These are phyloP conservation scores for Apiotrichum sp. DNA, from an alignment of 1,284 basidiomycete genomes.

Conservation along the genomic window DNA sequence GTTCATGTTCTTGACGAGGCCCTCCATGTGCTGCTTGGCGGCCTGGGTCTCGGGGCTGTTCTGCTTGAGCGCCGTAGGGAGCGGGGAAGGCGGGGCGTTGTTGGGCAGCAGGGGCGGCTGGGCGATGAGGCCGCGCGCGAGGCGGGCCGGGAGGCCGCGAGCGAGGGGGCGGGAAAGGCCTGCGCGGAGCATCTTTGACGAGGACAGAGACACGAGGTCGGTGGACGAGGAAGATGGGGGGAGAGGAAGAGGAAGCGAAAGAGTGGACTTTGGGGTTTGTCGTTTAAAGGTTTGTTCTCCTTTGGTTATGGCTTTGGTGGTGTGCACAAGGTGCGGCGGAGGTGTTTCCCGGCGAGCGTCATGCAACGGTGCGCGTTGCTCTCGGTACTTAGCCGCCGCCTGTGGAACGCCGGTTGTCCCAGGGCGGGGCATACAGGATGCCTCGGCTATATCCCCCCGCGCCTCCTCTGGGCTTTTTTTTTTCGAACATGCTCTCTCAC, in stretches of 20 bases:
- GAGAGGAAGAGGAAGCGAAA: background rate
- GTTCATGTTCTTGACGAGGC: conserved; percentile 19
- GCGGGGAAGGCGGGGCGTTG: conserved; percentile 27
- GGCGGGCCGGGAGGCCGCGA: background rate
- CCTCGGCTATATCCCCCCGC: too few species aligned
- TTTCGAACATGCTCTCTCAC: too few species aligned
- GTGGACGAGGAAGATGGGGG: background rate
- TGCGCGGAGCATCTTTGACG: background rate
- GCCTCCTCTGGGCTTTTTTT: too few species aligned
- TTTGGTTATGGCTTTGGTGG: too few species aligned
- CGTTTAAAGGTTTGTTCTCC: too few species aligned
- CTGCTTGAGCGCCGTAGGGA: conserved; percentile 25
- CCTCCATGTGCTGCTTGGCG: conserved; percentile 28
- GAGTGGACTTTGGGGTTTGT: too few species aligned
- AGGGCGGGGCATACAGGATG: too few species aligned
- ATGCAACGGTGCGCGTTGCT: too few species aligned
- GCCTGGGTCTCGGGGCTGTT: conserved; percentile 24
- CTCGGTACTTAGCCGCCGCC: too few species aligned
- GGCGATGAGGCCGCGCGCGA: conserved; percentile 33
- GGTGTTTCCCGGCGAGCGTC: too few species aligned
- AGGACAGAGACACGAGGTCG: background rate
- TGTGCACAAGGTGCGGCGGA: too few species aligned
- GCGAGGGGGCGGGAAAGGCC: background rate
- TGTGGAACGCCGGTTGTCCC: too few species aligned
- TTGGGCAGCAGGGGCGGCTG: conserved; percentile 27